These are phyloP conservation scores for Saturnispora silvae DNA, from an alignment of 805 yeast genomes.

Conservation along the genomic window DNA sequence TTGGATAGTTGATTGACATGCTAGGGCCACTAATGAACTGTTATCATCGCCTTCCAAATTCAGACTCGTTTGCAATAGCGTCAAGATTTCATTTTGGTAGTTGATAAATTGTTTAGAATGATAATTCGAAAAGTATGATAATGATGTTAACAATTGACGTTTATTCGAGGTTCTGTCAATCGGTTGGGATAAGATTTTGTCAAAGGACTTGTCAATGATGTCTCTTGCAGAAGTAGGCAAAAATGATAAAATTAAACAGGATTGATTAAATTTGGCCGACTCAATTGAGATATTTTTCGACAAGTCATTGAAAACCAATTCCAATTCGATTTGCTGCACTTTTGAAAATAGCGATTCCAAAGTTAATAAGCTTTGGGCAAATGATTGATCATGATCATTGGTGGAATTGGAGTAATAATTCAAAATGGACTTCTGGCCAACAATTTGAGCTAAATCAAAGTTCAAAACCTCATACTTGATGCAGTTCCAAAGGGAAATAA, in stretches of 20 bases:
- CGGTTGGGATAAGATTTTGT: constrained; percentile 32
- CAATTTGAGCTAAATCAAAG: constrained; percentile 37
- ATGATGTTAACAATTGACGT: constrained; percentile 7
- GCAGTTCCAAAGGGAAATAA: constrained; percentile 79
- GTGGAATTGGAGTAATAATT: constrained; percentile 24
- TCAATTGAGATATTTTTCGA: constrained; percentile 19
- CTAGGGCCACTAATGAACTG: constrained; percentile 56
- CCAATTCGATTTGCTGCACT: constrained; percentile 16
- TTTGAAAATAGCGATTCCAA: constrained; percentile 34
- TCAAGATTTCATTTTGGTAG: constrained; percentile 58
- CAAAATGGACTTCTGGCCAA: constrained; percentile 19
- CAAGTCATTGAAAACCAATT: constrained; percentile 37
- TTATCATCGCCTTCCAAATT: constrained; percentile 58
- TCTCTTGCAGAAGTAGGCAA: constrained; percentile 40
- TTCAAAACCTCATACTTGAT: constrained; percentile 84
- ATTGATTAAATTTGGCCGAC: constrained; percentile 48
- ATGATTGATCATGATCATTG: constrained; percentile 24
- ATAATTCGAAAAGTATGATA: constrained; percentile 12
- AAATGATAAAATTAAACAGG: constrained; percentile 48
- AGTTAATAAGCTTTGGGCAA: constrained; percentile 34
- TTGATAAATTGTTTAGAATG: constrained; percentile 32
- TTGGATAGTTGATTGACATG: constrained; percentile 54
- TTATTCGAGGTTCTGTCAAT: constrained; percentile 7
- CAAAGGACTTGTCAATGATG: constrained; percentile 32
- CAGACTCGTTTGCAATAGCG: constrained; percentile 57